phyloP scores from a whole-genome alignment of 1,284 basidiomycete species.

The Pseudozyma sp. region DNA sequence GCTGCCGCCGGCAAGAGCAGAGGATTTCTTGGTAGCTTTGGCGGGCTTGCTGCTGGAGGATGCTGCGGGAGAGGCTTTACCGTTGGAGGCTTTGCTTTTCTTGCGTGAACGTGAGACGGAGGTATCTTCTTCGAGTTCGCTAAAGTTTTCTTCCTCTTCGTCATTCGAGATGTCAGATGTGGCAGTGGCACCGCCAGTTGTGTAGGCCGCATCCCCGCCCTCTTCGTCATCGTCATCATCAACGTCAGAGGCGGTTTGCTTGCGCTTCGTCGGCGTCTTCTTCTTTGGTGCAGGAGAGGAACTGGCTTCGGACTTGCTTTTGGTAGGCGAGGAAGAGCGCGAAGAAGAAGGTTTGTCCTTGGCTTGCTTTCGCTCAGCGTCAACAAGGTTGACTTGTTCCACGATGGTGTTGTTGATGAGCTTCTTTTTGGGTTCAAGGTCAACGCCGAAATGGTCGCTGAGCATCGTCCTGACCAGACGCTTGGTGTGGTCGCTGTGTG shows the following conservation, averaged over 20 bases:
- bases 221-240: conserved; percentile 4
- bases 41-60: neutral
- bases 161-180: neutral
- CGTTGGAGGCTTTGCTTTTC: conserved; percentile 1
- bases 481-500: conserved; percentile 24
- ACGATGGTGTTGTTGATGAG: conserved; percentile 13
- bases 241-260: conserved; percentile 1
- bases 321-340: conserved; percentile 9
- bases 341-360: conserved; percentile 9
- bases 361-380: neutral
- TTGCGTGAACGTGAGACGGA: conserved; percentile 17
- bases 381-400: conserved; percentile 15
- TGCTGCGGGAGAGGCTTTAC: no score
- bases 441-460: conserved; percentile 26
- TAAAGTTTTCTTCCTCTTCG: conserved; percentile 13
- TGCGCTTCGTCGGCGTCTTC: conserved; percentile 18
- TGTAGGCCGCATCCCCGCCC: neutral
- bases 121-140: conserved; percentile 44
- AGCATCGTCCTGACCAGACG: conserved; percentile 28
- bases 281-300: conserved; percentile 5
- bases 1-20: neutral
- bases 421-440: conserved; percentile 33
- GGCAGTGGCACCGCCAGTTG: neutral
- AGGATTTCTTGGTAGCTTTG: conserved; percentile 10
- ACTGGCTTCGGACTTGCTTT: conserved; percentile 5